A percentile compares a stretch with the other conserved stretches of the same genome.
Evolutionary conservation across 495 filamentous ascomycete genomes (phyloP).

Genomic region (Penicillium coprophilum): DNA sequence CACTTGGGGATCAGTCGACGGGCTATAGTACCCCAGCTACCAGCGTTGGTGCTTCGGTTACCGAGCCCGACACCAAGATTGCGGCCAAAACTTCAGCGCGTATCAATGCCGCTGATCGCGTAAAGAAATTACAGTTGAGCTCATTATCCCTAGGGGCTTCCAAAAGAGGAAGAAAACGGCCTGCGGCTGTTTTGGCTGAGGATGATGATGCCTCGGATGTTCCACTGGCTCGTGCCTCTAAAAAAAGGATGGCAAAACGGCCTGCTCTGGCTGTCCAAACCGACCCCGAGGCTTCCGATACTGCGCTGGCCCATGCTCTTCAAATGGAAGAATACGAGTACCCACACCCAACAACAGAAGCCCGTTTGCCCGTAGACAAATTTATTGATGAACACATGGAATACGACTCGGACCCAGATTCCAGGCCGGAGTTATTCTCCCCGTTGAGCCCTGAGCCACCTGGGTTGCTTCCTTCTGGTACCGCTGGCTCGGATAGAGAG

Average conservation of each 20-base stretch:
- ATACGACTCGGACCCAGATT: not conserved
- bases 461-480: not conserved
- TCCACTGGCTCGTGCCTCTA: constrained; percentile 56
- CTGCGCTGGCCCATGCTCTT: constrained; percentile 55
- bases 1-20: constrained; percentile 39
- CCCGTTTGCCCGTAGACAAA: not conserved
- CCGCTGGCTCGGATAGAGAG: not conserved
- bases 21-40: constrained; percentile 77
- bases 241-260: constrained; percentile 29
- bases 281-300: constrained; percentile 47
- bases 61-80: constrained; percentile 34
- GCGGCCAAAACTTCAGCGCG: constrained; percentile 29
- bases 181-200: constrained; percentile 15
- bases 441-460: not conserved
- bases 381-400: not conserved
- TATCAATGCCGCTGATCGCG: constrained; percentile 43
- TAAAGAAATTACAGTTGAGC: constrained; percentile 42
- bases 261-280: not conserved
- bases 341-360: constrained; percentile 29
- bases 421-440: not conserved
- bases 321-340: constrained; percentile 62
- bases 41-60: constrained; percentile 64
- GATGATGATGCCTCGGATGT: constrained; percentile 49
- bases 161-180: constrained; percentile 38
- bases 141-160: constrained; percentile 32